Evolutionary conservation across 257 asterid genomes (phyloP).

Genomic region (Solanum virginianum): DNA sequence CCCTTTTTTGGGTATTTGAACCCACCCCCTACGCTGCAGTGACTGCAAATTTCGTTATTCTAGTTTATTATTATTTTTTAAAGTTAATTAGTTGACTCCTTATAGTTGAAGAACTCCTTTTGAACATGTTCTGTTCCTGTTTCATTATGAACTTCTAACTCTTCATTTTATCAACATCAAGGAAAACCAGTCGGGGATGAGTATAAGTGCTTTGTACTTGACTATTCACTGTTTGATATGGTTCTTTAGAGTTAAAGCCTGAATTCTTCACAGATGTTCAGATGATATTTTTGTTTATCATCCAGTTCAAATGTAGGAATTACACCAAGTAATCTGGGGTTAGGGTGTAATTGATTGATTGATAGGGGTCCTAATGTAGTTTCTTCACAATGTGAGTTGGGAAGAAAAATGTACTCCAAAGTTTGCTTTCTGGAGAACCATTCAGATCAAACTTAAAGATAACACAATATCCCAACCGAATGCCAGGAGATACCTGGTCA

Average conservation of each 20-base stretch:
- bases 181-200: neutral
- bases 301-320: neutral
- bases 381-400: neutral
- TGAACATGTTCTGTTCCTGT: neutral
- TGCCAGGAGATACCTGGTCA: slow-evolving; percentile 53
- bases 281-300: neutral
- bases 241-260: neutral
- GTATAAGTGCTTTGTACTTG: neutral
- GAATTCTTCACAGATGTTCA: neutral
- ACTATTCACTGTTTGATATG: neutral
- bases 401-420: neutral
- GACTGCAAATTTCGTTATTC: neutral
- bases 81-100: neutral
- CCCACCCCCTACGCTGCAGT: neutral
- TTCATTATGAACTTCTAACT: neutral
- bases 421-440: neutral
- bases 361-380: neutral
- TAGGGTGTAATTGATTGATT: neutral
- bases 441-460: neutral
- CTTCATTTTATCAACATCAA: neutral
- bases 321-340: neutral
- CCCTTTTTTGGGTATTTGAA: no score
- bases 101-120: neutral
- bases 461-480: neutral
- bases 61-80: neutral